A percentile compares a stretch with the other conserved stretches of the same genome.
phyloP scores from a whole-genome alignment of 1,284 basidiomycete species.

The Phellinidium pouzarii region DNA sequence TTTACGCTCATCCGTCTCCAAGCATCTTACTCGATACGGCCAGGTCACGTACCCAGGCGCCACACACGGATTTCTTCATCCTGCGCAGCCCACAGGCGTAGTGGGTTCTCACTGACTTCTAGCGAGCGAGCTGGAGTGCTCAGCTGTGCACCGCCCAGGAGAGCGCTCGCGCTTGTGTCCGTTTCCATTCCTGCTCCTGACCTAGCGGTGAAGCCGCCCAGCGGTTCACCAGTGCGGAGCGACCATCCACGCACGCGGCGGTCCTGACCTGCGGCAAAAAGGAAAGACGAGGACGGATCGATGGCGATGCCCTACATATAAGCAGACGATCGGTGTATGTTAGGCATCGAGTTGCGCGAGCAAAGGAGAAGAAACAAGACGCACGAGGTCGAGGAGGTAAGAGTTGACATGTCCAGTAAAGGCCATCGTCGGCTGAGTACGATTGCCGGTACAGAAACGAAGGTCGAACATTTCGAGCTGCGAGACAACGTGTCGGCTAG shows the following conservation, averaged over 20 bases:
- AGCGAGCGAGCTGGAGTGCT: not conserved
- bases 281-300: constrained; percentile 53
- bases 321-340: not conserved
- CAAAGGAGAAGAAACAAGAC: constrained; percentile 18
- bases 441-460: constrained; percentile 38
- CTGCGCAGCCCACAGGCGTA: constrained; percentile 8
- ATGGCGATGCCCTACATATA: constrained; percentile 47
- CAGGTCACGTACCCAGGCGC: constrained; percentile 2
- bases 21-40: no score
- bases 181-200: no score
- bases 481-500: constrained; percentile 4
- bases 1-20: no score
- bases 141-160: constrained; percentile 18
- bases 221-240: constrained; percentile 42
- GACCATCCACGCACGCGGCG: constrained; percentile 60
- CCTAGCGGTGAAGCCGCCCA: constrained; percentile 21
- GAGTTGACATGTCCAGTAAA: constrained; percentile 54
- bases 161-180: no score
- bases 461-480: constrained; percentile 62
- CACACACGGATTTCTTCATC: constrained; percentile 2
- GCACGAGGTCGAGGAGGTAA: constrained; percentile 44
- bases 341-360: constrained; percentile 1
- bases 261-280: constrained; percentile 71
- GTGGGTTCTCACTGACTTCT: not conserved
- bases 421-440: constrained; percentile 34